Conservation (phyloP, 2,329 filamentous ascomycete genomes). For the Neonectria ditissima region DNA sequence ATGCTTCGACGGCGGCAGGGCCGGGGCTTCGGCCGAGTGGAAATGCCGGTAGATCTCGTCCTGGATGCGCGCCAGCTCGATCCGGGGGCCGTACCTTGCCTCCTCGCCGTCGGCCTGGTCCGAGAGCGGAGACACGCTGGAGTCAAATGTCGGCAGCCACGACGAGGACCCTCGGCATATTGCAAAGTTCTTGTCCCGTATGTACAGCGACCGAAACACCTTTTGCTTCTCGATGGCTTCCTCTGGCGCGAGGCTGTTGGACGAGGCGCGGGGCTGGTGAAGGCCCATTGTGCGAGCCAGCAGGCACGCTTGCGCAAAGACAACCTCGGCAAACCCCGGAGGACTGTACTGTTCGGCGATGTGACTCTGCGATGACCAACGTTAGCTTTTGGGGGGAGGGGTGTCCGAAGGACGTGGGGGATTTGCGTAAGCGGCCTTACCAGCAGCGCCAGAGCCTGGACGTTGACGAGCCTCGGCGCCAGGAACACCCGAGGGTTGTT, state of each 20-base stretch:
- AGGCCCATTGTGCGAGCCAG: slow-evolving; percentile 45
- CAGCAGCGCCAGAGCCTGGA: slow-evolving; percentile 43
- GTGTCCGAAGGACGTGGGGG: too few relatives aligned
- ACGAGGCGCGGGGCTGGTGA: slow-evolving; percentile 36
- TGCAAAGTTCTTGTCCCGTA: slow-evolving; percentile 39
- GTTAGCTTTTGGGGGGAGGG: too few relatives aligned
- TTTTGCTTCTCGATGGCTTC: slow-evolving; percentile 37
- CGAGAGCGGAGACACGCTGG: slow-evolving; percentile 10
- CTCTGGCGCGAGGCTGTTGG: slow-evolving; percentile 18
- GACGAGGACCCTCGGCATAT: slow-evolving; percentile 39
- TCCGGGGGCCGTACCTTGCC: slow-evolving; percentile 24
- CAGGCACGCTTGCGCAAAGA: slow-evolving; percentile 44
- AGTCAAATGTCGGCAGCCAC: slow-evolving; percentile 39
- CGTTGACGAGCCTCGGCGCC: slow-evolving; percentile 41
- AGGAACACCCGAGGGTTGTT: slow-evolving; percentile 44
- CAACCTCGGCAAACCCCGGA: slow-evolving; percentile 37
- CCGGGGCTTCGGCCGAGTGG: slow-evolving; percentile 29
- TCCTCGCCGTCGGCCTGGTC: slow-evolving; percentile 16
- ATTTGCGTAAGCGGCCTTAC: slow-evolving; percentile 24
- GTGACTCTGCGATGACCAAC: slow-evolving; percentile 33
- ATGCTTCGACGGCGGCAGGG: slow-evolving; percentile 11
- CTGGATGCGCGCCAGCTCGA: slow-evolving; percentile 41
- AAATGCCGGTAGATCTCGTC: slow-evolving; percentile 40
- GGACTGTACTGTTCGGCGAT: slow-evolving; percentile 44
- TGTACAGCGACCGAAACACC: slow-evolving; percentile 41